Base-by-base conservation (phyloP, 2,329 filamentous ascomycete species). In the Pestalotiopsis sp. region DNA sequence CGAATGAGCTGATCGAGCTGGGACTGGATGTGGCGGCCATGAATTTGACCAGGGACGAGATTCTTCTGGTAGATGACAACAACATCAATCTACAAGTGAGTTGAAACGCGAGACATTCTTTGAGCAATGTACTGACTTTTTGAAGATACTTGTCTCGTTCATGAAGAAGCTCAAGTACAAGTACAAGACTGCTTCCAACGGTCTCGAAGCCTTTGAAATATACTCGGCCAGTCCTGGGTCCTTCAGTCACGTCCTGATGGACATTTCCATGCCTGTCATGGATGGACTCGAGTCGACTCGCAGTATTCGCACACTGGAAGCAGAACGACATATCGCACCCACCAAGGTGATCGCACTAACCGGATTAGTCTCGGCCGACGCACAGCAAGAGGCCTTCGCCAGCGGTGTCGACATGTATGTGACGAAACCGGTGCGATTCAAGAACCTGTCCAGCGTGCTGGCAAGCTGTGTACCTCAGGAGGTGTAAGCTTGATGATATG, bases 401-500 rank as follows among this genome's bases (percentile, higher is more conserved):
- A 81, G 78, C 66, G 84, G 84, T 1, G 79, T 85, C 41, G 82
- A 86, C 71, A 70, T 84, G 6, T 85, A 84, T 68, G 72, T 86
- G 61, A 84, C 83, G 68, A 85, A 86, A 72, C 84, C 83, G 0
- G 82, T 85, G 17, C 74, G 78, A 7, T 70, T 82, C 5, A 77
- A 77, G 3, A 77, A 82, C 45, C 72, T 82, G 3, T 20, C 67
- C 9, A 56, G 61, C 12, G 62, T 58, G 31, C 41, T 72, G 56
- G 25, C 27, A 7, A 9, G 45, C 17, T 17, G 3, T n/a, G 11
- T 9, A 7, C 20, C 17, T 3, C 45, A 23, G 45, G 5, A n/a
- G 5, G 20, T n/a, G 5, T n/a, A 7, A 52, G 20, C 45, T n/a
- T 52, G 17, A 52, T n/a, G 45, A 52, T n/a, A 2, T 36, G 31